phyloP scores from a whole-genome alignment of 768 basidiomycete genomes.

The Calocybe cyanea region DNA sequence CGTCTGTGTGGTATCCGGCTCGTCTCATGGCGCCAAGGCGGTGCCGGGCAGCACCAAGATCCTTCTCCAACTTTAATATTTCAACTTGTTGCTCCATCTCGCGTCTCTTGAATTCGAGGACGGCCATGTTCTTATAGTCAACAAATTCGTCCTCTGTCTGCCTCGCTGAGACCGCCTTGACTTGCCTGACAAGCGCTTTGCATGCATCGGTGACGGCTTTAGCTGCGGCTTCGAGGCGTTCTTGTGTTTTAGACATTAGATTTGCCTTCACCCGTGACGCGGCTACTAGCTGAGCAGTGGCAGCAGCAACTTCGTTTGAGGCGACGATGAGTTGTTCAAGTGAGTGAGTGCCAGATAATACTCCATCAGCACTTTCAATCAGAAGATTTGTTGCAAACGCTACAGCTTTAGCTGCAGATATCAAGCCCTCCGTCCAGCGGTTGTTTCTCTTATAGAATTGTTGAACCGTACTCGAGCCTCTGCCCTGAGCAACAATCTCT shows the following conservation, averaged over 20 bases:
- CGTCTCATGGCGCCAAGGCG: conserved; percentile 81
- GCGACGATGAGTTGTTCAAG: conserved; percentile 98
- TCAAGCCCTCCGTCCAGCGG: conserved; percentile 98
- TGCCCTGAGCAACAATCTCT: conserved; percentile 95
- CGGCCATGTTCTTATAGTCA: conserved; percentile 90
- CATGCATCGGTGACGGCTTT: conserved; percentile 98
- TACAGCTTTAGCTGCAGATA: conserved; percentile 96
- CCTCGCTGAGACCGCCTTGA: conserved; percentile 89
- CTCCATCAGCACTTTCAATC: conserved; percentile 97
- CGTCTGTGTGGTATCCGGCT: conserved; percentile 86
- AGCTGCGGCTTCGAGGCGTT: conserved; percentile 91
- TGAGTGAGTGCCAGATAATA: conserved; percentile 93
- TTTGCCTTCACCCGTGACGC: conserved; percentile 98
- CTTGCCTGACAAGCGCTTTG: conserved; percentile 92
- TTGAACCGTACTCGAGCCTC: conserved; percentile 85
- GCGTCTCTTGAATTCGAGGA: conserved; percentile 90
- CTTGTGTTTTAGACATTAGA: conserved; percentile 98
- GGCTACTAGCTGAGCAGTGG: conserved; percentile 97
- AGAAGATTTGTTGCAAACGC: conserved; percentile 94
- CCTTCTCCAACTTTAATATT: conserved; percentile 94
- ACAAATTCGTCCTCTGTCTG: conserved; percentile 77
- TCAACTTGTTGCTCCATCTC: conserved; percentile 99
- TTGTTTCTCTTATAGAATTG: conserved; percentile 99
- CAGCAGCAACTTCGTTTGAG: conserved; percentile 97
- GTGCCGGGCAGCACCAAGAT: conserved; percentile 82